Evolutionary conservation across 768 basidiomycete species (phyloP).

Genomic region (Crepidotus variabilis): DNA sequence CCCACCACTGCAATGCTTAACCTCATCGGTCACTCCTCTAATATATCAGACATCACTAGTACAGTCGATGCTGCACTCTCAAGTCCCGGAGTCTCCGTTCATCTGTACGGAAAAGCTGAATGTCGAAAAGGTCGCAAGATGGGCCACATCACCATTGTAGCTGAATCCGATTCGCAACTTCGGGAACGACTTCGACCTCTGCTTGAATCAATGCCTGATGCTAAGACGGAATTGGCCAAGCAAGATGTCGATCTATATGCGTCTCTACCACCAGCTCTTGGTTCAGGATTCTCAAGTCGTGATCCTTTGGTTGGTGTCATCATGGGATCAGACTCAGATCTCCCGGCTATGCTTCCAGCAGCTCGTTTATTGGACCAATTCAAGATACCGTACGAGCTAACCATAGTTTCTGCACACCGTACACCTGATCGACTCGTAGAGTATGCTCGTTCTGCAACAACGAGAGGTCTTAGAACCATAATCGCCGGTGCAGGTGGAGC

Average conservation of each 20-base stretch:
- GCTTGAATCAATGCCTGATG: constrained; percentile 58
- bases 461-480: constrained; percentile 66
- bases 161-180: constrained; percentile 73
- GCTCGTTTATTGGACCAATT: constrained; percentile 84
- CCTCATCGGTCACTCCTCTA: constrained; percentile 78
- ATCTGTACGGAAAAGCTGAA: constrained; percentile 93
- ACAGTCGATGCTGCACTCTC: constrained; percentile 59
- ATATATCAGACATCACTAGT: constrained; percentile 53
- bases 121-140: constrained; percentile 92
- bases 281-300: constrained; percentile 53
- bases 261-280: constrained; percentile 38
- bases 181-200: constrained; percentile 68
- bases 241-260: constrained; percentile 53
- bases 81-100: constrained; percentile 74
- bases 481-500: constrained; percentile 99
- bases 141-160: constrained; percentile 94
- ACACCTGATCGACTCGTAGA: constrained; percentile 84
- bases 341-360: constrained; percentile 90
- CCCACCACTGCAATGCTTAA: constrained; percentile 92
- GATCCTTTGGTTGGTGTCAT: constrained; percentile 88
- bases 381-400: constrained; percentile 84
- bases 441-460: constrained; percentile 73
- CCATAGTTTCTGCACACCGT: constrained; percentile 94
- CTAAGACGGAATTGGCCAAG: constrained; percentile 16
- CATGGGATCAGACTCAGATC: constrained; percentile 98